Percentiles rank a stretch among this genome's conserved stretches.
phyloP scores from a whole-genome alignment of 129 eudicot genomes.

The Sambucus nigra region DNA sequence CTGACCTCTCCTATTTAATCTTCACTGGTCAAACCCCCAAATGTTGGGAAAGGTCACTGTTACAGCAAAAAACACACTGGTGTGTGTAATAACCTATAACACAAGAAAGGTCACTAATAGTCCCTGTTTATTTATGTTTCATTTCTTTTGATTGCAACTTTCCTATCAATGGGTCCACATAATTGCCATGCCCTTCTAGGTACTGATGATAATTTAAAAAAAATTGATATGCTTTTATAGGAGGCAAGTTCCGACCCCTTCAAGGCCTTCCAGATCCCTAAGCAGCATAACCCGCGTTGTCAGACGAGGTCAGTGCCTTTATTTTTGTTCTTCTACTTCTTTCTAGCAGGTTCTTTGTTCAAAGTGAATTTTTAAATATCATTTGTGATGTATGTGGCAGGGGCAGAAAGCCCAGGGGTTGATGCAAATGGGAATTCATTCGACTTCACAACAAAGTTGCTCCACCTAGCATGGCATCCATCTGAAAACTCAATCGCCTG shows the following conservation, averaged over 20 bases:
- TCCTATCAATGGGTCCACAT: no score
- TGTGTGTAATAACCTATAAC: no score
- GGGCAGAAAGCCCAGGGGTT: conserved; percentile 61
- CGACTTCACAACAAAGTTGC: conserved; percentile 86
- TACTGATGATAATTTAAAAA: neutral
- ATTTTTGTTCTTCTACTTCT: no score
- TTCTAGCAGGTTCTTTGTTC: neutral
- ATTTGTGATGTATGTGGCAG: conserved; percentile 34
- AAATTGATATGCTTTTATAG: conserved; percentile 23
- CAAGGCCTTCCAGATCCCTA: conserved; percentile 85
- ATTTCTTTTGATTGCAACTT: no score
- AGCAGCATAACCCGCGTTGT: conserved; percentile 89
- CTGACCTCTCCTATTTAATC: no score
- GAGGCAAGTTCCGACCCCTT: conserved; percentile 85
- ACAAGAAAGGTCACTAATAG: no score
- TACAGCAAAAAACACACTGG: no score
- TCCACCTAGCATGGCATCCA: conserved; percentile 99
- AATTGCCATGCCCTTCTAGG: no score
- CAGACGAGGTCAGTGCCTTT: conserved; percentile 58
- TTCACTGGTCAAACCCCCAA: no score
- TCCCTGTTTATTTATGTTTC: no score
- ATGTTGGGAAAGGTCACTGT: no score
- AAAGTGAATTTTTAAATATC: conserved; percentile 7
- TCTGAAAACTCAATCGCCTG: conserved; percentile 92
- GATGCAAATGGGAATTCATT: conserved; percentile 95